Base-by-base conservation (phyloP, 2,329 filamentous ascomycete species). In the Alternaria incomplexa region DNA sequence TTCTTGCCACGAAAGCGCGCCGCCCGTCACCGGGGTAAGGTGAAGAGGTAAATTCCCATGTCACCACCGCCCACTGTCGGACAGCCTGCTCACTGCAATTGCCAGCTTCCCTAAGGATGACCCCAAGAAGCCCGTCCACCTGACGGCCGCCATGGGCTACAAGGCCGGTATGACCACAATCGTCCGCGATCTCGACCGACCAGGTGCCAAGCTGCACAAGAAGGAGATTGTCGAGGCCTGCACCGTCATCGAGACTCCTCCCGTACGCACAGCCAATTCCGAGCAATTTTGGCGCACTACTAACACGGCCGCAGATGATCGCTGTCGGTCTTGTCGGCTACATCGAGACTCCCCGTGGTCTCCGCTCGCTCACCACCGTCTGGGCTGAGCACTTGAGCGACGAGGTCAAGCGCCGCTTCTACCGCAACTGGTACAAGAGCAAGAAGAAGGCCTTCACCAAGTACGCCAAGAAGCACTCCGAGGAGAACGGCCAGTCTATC, bases 401-500 rank as follows among this genome's bases (percentile, higher is more conserved):
- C 85, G 96, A 98, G 88, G 83, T 99, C 85, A 97, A 97, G 91
- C 93, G 96, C 81, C 93, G 96, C 83, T 99, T 99, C 93, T 99
- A 99, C 93, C 98, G 98, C 93, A 99, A 99, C 92, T 99, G 96
- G 96, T 99, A 99, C 92, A 97, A 97, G 92, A 93, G 90, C 90
- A 99, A 99, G 94, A 98, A 97, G 93, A 99, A 99, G 95, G 96
- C 96, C 70, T 99, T 99, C 89, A 99, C 96, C 89, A 97, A 97
- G 89, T 99, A 99, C 87, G 93, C 96, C 88, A 99, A 98, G 93
- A 95, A 97, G 91, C 93, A 98, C 91, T 93, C 95, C 72, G 95
- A 98, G 88, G 91, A 86, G 87, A 92, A 85, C 85, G 94, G 93
- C 80, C 87, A 92, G 77, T 93, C 93, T 81, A 91, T 98, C 88